Conservation (phyloP, 78 protist species). For the Planoprotostelium fungivorum region DNA sequence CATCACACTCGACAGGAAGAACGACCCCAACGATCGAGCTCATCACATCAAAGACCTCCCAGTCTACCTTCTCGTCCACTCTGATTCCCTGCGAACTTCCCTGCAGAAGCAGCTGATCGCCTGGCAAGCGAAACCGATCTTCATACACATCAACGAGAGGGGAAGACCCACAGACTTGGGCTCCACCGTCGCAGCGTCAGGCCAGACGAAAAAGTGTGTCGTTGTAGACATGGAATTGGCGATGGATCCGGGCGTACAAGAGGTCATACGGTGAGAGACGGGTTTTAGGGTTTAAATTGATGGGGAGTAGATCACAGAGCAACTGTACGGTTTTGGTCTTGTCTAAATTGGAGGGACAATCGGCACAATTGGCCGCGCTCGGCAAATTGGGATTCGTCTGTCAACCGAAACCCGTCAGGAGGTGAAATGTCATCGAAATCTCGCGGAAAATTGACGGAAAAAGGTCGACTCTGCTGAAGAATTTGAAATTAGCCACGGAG, state of each 20-base stretch:
- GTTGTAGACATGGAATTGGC: neutral
- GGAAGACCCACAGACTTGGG: neutral
- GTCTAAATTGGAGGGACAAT: neutral
- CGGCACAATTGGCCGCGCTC: neutral
- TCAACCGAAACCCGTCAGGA: neutral
- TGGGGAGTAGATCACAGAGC: neutral
- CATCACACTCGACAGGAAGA: neutral
- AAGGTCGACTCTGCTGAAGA: neutral
- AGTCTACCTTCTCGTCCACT: neutral
- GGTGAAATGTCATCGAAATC: neutral
- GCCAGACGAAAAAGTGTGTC: neutral
- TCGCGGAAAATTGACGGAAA: neutral
- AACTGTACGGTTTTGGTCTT: neutral
- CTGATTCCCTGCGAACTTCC: neutral
- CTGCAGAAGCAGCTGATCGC: neutral
- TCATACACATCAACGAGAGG: neutral
- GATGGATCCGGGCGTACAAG: neutral
- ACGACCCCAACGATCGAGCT: neutral
- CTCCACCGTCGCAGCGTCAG: neutral
- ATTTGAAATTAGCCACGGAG: neutral
- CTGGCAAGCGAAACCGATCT: neutral
- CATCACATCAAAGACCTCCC: neutral
- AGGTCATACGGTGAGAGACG: neutral
- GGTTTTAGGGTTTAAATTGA: neutral
- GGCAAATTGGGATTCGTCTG: neutral